These are phyloP conservation scores for Pseudogymnoascus verrucosus DNA, from an alignment of 2,329 filamentous ascomycete species.

Conservation along the genomic window DNA sequence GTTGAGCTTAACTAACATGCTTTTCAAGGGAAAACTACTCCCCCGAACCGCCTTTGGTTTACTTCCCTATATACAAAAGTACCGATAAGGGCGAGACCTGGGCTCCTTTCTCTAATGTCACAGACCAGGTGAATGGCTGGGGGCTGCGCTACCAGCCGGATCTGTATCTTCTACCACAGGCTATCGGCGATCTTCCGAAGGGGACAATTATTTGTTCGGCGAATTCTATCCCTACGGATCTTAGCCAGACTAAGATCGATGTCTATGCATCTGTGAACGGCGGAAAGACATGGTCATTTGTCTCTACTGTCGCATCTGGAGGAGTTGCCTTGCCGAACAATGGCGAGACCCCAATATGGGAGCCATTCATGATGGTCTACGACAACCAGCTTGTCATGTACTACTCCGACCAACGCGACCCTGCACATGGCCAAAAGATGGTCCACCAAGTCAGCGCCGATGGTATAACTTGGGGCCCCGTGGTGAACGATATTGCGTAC, in stretches of 20 bases:
- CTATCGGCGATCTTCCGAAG: constrained; percentile 46
- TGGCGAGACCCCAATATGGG: constrained; percentile 59
- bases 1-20: not conserved
- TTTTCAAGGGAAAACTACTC: constrained; percentile 11
- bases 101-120: constrained; percentile 50
- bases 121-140: constrained; percentile 52
- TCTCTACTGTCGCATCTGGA: constrained; percentile 54
- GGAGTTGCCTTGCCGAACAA: constrained; percentile 47
- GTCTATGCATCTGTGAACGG: constrained; percentile 53
- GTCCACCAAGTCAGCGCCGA: constrained; percentile 48
- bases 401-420: constrained; percentile 62
- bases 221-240: constrained; percentile 33
- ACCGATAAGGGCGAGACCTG: constrained; percentile 47
- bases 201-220: constrained; percentile 53
- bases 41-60: constrained; percentile 5
- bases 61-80: constrained; percentile 43
- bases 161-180: constrained; percentile 51
- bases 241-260: constrained; percentile 56
- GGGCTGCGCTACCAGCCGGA: constrained; percentile 60
- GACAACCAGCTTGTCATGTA: constrained; percentile 52
- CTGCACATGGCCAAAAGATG: constrained; percentile 59
- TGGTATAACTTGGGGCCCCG: constrained; percentile 48
- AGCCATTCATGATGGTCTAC: constrained; percentile 55
- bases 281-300: constrained; percentile 56
- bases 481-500: constrained; percentile 54